phyloP scores from a whole-genome alignment of 73 alveolate genomes.

The Durusdinium trenchii region DNA sequence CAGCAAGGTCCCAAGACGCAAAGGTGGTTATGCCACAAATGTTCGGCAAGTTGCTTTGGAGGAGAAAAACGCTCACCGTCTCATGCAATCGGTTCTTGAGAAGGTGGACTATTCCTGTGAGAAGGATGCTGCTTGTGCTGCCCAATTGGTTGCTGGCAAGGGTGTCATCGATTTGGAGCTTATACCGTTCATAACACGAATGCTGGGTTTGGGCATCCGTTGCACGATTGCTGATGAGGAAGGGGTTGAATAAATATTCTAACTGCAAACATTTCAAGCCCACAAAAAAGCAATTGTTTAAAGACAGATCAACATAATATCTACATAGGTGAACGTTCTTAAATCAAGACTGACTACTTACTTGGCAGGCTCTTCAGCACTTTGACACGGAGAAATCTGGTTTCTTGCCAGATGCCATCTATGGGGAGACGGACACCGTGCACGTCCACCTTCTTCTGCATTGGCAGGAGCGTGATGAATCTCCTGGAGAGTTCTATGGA shows the following conservation, averaged over 20 bases:
- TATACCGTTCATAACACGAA: background rate
- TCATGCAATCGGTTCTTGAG: background rate
- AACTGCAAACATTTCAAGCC: background rate
- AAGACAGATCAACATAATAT: too few relatives aligned
- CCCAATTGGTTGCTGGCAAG: background rate
- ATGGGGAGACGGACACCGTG: background rate
- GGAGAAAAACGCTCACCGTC: background rate
- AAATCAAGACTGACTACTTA: too few relatives aligned
- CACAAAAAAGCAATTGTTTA: too few relatives aligned
- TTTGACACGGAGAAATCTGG: background rate
- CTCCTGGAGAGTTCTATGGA: background rate
- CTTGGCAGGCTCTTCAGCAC: background rate
- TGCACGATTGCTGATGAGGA: constrained; percentile 5
- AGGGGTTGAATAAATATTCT: background rate
- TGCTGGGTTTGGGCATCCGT: background rate
- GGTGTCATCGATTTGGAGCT: background rate
- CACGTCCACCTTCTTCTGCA: background rate
- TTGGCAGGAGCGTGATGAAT: constrained; percentile 22
- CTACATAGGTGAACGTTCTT: too few relatives aligned
- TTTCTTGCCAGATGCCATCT: background rate
- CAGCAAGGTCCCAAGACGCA: background rate
- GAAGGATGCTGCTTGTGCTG: background rate
- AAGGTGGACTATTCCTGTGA: background rate
- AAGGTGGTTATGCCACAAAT: background rate
- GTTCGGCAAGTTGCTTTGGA: background rate